A percentile compares a stretch with the other conserved stretches of the same genome.
phyloP scores from a whole-genome alignment of 192 early-diverging fungal genomes.

The Gamsiella multidivaricata region DNA sequence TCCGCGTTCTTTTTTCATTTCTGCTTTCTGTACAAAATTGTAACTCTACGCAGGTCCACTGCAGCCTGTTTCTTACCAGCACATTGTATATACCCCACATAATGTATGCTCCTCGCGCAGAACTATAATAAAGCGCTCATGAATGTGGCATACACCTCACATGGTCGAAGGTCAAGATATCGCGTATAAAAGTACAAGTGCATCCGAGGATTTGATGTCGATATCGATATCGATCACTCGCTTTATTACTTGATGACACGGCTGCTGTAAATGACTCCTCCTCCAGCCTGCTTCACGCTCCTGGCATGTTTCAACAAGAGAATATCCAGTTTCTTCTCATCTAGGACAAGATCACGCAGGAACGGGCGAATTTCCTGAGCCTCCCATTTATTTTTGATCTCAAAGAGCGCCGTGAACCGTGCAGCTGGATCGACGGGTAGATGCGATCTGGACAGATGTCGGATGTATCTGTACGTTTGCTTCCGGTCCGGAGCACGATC shows the following conservation, averaged over 20 bases:
- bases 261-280: slow-evolving; percentile 55
- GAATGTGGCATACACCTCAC: no score
- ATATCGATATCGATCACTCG: no score
- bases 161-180: no score
- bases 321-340: slow-evolving; percentile 57
- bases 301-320: slow-evolving; percentile 62
- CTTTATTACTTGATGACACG: slow-evolving; percentile 53
- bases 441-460: slow-evolving; percentile 53
- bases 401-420: slow-evolving; percentile 58
- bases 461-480: slow-evolving; percentile 34
- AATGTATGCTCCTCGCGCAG: no score
- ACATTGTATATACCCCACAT: no score
- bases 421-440: slow-evolving; percentile 55
- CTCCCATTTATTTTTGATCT: slow-evolving; percentile 57
- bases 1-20: no score
- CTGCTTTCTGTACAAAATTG: no score
- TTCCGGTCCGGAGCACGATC: slow-evolving; percentile 26
- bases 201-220: background rate
- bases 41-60: no score
- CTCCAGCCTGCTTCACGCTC: slow-evolving; percentile 49
- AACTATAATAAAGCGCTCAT: no score
- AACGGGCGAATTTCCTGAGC: slow-evolving; percentile 59
- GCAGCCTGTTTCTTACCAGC: no score
- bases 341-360: slow-evolving; percentile 58
- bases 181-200: background rate